Base-by-base conservation (phyloP, 2,329 filamentous ascomycete genomes). In the Ophiostoma fasciatum region DNA sequence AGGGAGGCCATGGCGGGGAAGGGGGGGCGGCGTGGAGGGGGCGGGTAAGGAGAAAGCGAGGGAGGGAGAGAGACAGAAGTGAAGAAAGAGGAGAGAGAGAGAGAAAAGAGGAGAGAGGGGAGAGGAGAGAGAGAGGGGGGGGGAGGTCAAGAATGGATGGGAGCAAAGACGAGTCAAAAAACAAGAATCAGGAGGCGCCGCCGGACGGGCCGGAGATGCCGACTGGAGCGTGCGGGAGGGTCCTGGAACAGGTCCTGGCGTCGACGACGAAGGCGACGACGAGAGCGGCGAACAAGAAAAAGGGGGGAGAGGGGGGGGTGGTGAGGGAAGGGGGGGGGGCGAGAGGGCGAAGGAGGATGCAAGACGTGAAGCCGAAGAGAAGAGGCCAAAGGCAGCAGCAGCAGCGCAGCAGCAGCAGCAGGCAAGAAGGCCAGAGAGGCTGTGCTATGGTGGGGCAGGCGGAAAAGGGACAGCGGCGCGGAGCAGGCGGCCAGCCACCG, bases 1-100 rank as follows among this genome's bases (percentile, higher is more conserved):
- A 87, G 66, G 41, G 82, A 81, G 42, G 82, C 77, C 82, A 90
- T 90, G 29, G 30, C 14, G 23, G 17, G 21, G 27, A 33, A 4
- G 20, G 17, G 18, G 28, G 37, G 26, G 31, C 10, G 23, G 23
- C 10, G 11, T 25, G 11, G 4, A 10, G 22, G 7, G 9, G 22
- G 9, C 22, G 4, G 9, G 7, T 8, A 9, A 23, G 3, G 8
- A 9, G 7, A 23, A 9, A 23, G 10, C 20, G 6, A 22, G 20
- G 20, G 20, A 22, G 6, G 20, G 5, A 22, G 10, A 5, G 6
- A 22, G 20, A 22, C 6, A 22, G 6, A 13, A 25, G 11, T 13
- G 9, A 25, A 4, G 20, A 5, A 10, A 22, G 20, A 22, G 20
- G 23, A 25, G n/a, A 25, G 7, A 3, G 8, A 13, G 23, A 10